Percentiles rank a stretch among this genome's conserved stretches.
Evolutionary conservation across 257 asterid species (phyloP).

Genomic region (Plantago major): DNA sequence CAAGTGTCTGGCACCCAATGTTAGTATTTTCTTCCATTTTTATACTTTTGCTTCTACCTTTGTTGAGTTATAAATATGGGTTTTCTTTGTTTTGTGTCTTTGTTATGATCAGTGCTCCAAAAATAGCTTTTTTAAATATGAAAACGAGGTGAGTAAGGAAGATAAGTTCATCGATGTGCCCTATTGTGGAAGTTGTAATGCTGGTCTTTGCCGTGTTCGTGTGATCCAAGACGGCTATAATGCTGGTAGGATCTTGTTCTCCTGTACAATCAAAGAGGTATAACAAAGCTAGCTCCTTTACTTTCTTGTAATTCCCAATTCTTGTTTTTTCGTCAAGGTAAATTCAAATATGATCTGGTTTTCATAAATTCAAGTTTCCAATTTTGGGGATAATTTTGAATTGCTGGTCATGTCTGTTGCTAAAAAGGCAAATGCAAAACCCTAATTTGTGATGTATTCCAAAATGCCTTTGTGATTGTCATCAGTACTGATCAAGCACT

Average conservation of each 20-base stretch:
- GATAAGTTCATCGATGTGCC: constrained; percentile 37
- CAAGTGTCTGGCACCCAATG: background rate
- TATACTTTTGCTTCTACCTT: background rate
- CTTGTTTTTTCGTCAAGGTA: background rate
- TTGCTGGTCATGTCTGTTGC: background rate
- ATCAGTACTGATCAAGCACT: too few relatives aligned
- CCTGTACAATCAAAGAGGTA: constrained; percentile 47
- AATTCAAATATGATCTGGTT: background rate
- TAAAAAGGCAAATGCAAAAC: background rate
- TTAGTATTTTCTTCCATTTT: background rate
- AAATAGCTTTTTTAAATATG: constrained; percentile 33
- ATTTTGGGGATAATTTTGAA: background rate
- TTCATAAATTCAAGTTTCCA: background rate
- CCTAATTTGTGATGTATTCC: background rate
- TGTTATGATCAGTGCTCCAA: constrained; percentile 13
- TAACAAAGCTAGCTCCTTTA: background rate
- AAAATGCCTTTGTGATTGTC: too few relatives aligned
- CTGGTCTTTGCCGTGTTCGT: constrained; percentile 44
- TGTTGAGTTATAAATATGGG: background rate
- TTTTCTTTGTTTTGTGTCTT: background rate
- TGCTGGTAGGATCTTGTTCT: constrained; percentile 36
- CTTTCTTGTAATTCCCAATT: background rate
- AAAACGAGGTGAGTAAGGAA: constrained; percentile 20
- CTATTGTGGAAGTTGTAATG: constrained; percentile 38
- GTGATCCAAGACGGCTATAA: constrained; percentile 7